phyloP scores from a whole-genome alignment of 2,329 filamentous ascomycete genomes.

The Xylariaceae sp. region DNA sequence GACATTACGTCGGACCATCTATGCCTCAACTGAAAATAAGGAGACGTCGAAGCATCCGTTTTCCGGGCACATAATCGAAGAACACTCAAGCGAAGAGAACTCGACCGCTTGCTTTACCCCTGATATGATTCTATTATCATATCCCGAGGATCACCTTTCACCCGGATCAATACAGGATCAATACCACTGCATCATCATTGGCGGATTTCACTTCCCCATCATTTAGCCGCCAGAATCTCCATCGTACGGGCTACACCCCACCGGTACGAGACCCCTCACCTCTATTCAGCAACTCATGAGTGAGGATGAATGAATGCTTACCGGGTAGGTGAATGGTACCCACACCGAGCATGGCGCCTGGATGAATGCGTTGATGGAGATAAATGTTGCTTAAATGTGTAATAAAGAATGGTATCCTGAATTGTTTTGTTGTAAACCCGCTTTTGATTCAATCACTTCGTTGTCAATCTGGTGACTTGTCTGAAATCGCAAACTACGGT shows the following conservation, averaged over 20 bases:
- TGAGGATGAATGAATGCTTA: too few relatives aligned
- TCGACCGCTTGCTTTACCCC: too few relatives aligned
- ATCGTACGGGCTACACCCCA: conserved; percentile 14
- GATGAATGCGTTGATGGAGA: conserved; percentile 2
- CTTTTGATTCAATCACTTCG: not conserved
- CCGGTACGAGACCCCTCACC: conserved; percentile 26
- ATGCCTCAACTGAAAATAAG: too few relatives aligned
- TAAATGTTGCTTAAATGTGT: not conserved
- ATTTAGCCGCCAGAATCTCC: conserved; percentile 31
- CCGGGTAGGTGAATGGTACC: not conserved
- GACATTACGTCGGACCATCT: too few relatives aligned
- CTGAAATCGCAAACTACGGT: not conserved
- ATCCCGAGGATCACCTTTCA: not conserved
- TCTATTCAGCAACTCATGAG: conserved; percentile 1
- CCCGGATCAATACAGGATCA: conserved; percentile 26
- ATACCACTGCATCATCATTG: conserved; percentile 23
- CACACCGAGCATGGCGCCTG: conserved; percentile 8
- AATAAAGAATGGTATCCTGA: not conserved
- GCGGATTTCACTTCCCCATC: conserved; percentile 23
- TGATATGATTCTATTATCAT: too few relatives aligned
- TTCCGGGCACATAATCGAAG: too few relatives aligned
- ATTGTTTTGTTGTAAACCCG: not conserved
- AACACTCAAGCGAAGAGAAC: too few relatives aligned
- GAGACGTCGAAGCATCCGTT: too few relatives aligned
- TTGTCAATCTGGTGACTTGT: not conserved